phyloP scores from a whole-genome alignment of 2,329 filamentous ascomycete genomes.

The Verticillium klebahnii region DNA sequence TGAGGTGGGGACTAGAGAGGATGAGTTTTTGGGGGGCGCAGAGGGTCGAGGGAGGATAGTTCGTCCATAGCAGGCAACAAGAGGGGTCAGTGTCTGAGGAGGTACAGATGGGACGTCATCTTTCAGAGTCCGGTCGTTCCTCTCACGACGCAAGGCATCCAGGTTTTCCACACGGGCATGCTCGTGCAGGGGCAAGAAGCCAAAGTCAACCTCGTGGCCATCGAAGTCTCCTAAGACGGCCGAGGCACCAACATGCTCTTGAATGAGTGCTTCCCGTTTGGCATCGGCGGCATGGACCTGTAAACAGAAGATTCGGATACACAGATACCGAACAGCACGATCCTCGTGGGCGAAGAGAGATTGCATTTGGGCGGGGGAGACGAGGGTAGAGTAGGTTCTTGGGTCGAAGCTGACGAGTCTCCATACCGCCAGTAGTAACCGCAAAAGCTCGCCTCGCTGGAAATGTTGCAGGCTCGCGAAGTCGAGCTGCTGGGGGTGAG shows the following conservation, averaged over 20 bases:
- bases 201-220: conserved; percentile 70
- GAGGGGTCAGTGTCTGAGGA: conserved; percentile 46
- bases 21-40: conserved; percentile 34
- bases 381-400: conserved; percentile 58
- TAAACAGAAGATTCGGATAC: conserved; percentile 75
- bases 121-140: conserved; percentile 20
- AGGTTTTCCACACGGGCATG: conserved; percentile 46
- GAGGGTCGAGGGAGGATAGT: conserved; percentile 63
- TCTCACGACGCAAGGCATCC: conserved; percentile 34
- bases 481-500: conserved; percentile 4
- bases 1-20: conserved; percentile 59
- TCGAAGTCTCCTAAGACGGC: conserved; percentile 71
- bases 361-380: conserved; percentile 65
- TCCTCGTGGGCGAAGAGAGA: conserved; percentile 58
- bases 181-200: conserved; percentile 61
- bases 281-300: conserved; percentile 76
- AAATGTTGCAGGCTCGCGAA: conserved; percentile 4
- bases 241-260: conserved; percentile 56
- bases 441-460: conserved; percentile 19
- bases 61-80: conserved; percentile 61
- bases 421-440: conserved; percentile 64
- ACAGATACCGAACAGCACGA: conserved; percentile 68
- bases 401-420: conserved; percentile 75
- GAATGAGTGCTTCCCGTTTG: conserved; percentile 68
- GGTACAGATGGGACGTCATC: conserved; percentile 16